These are phyloP conservation scores for Psidium guajava DNA, from an alignment of 345 rosid genomes.

Conservation along the genomic window DNA sequence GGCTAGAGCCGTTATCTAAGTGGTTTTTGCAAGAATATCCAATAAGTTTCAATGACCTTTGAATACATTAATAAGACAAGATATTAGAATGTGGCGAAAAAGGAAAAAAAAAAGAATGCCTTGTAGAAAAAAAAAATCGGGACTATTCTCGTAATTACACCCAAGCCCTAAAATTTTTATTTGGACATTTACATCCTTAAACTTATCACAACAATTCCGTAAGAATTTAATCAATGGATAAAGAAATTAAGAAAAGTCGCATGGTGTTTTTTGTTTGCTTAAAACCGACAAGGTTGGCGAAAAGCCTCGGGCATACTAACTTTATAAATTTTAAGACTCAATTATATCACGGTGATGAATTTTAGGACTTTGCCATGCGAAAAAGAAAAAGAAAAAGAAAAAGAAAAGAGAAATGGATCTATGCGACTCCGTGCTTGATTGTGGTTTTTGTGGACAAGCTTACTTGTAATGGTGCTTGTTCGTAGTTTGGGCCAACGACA, in stretches of 20 bases:
- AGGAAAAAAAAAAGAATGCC: neutral
- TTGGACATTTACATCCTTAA: neutral
- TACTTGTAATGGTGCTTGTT: neutral
- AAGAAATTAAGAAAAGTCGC: neutral
- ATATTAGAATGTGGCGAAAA: neutral
- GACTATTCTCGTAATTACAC: neutral
- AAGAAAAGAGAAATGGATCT: too few species aligned
- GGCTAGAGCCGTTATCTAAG: neutral
- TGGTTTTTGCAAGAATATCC: neutral
- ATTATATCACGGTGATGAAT: neutral
- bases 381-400: too few species aligned
- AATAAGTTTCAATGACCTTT: neutral
- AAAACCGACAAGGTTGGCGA: neutral
- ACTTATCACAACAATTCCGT: accelerated
- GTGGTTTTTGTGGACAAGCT: neutral
- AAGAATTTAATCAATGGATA: neutral
- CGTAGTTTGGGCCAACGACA: neutral
- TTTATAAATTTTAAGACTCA: neutral
- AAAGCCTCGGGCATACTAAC: neutral
- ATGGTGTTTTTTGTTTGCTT: neutral
- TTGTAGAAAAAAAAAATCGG: neutral
- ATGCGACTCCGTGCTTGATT: neutral
- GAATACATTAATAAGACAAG: neutral
- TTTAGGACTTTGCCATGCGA: neutral
- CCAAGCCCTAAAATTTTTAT: neutral